Evolutionary conservation across 2,329 filamentous ascomycete species (phyloP).

Genomic region (Aureobasidium sp.): DNA sequence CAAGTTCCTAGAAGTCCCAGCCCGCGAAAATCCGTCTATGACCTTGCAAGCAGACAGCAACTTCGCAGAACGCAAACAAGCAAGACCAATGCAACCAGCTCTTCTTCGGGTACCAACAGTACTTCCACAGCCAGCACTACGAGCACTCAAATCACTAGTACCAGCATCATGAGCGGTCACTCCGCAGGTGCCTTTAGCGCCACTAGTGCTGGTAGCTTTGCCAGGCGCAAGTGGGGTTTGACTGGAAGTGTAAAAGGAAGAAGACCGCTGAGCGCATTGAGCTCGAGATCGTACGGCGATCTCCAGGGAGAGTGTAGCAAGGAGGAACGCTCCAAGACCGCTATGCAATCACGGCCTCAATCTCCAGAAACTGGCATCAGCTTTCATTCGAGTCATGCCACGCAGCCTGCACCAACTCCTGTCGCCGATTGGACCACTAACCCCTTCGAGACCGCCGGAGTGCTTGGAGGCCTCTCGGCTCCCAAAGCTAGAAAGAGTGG

Average conservation of each 20-base stretch:
- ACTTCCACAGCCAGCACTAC: slow-evolving; percentile 51
- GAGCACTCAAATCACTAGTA: slow-evolving; percentile 69
- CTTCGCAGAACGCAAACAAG: slow-evolving; percentile 77
- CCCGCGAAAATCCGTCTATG: slow-evolving; percentile 67
- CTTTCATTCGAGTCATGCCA: slow-evolving; percentile 83
- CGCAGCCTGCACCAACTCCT: slow-evolving; percentile 52
- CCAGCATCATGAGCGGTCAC: slow-evolving; percentile 86
- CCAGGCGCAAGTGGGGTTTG: slow-evolving; percentile 57
- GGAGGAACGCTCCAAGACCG: slow-evolving; percentile 7
- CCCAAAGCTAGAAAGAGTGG: slow-evolving; percentile 70
- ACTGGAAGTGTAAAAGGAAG: slow-evolving; percentile 29
- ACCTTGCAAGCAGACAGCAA: slow-evolving; percentile 56
- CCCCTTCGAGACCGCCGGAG: slow-evolving; percentile 55
- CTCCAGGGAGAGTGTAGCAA: slow-evolving; percentile 8
- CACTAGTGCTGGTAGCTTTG: slow-evolving; percentile 89
- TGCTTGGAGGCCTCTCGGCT: slow-evolving; percentile 66
- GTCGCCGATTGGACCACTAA: slow-evolving; percentile 54
- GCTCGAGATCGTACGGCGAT: slow-evolving; percentile 16
- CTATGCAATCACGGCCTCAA: slow-evolving; percentile 11
- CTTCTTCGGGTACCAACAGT: slow-evolving; percentile 50
- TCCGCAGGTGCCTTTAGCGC: slow-evolving; percentile 89
- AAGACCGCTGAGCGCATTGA: slow-evolving; percentile 17
- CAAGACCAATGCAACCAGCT: slow-evolving; percentile 76
- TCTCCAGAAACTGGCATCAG: slow-evolving; percentile 27
- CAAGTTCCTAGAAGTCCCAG: slow-evolving; percentile 10